Conservation (phyloP, 495 filamentous ascomycete genomes). For the Elasticomyces elasticus region DNA sequence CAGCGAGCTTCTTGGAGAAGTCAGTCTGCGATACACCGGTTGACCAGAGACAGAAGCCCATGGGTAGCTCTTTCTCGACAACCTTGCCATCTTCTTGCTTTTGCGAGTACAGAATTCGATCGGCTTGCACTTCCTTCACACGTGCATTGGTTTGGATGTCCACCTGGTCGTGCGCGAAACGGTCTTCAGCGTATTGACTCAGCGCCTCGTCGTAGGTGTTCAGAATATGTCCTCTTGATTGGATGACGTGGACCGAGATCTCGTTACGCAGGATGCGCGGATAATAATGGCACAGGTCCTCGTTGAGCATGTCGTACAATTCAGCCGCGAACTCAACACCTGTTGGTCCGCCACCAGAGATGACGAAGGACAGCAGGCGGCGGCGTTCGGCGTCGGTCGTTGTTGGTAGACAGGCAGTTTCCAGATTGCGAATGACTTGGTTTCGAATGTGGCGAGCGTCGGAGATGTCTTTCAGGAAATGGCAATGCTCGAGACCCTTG, state of each 20-base stretch:
- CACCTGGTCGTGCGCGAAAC: slow-evolving; percentile 82
- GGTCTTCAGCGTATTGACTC: slow-evolving; percentile 82
- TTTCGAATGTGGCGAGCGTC: slow-evolving; percentile 87
- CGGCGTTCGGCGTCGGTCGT: slow-evolving; percentile 81
- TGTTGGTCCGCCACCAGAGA: slow-evolving; percentile 91
- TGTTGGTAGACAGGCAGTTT: slow-evolving; percentile 85
- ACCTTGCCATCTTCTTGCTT: slow-evolving; percentile 58
- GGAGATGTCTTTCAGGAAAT: slow-evolving; percentile 87
- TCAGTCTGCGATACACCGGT: slow-evolving; percentile 85
- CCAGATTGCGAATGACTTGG: slow-evolving; percentile 81
- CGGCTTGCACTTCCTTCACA: slow-evolving; percentile 74
- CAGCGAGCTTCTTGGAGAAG: slow-evolving; percentile 62
- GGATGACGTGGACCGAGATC: slow-evolving; percentile 94
- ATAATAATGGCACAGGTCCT: slow-evolving; percentile 76
- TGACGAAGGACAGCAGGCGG: slow-evolving; percentile 83
- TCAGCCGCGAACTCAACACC: slow-evolving; percentile 97
- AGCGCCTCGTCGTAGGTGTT: slow-evolving; percentile 98
- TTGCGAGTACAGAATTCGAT: slow-evolving; percentile 83
- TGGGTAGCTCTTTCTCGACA: slow-evolving; percentile 84
- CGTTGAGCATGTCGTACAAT: slow-evolving; percentile 89
- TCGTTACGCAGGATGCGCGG: slow-evolving; percentile 87
- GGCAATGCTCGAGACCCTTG: slow-evolving; percentile 85
- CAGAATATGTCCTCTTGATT: slow-evolving; percentile 84
- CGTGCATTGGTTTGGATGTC: slow-evolving; percentile 84
- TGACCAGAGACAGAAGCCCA: slow-evolving; percentile 96